Percentiles rank a stretch among this genome's conserved stretches.
Conservation (phyloP, 179 eudicot genomes). For the Pouteria campechiana region DNA sequence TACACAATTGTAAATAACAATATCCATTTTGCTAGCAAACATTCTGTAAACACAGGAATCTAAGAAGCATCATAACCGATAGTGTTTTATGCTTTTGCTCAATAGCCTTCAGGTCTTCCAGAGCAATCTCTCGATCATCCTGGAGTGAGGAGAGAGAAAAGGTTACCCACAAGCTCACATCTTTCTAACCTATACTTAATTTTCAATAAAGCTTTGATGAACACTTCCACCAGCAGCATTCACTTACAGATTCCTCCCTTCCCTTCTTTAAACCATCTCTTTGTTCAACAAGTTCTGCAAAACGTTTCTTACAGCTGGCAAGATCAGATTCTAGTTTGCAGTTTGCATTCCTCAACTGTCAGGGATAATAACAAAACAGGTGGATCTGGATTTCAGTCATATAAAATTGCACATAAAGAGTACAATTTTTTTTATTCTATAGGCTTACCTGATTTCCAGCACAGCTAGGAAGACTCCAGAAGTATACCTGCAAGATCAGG, state of each 20-base stretch:
- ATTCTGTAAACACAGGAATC: too few species aligned
- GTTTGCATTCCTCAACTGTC: constrained; percentile 64
- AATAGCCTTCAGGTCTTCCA: constrained; percentile 53
- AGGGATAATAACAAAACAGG: neutral
- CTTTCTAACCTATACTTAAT: neutral
- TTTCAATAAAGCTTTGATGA: neutral
- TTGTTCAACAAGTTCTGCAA: constrained; percentile 57
- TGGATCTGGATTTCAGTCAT: neutral
- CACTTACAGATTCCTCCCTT: constrained; percentile 82
- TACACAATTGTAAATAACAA: too few species aligned
- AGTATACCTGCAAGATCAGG: constrained; percentile 95
- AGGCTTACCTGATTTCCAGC: constrained; percentile 99
- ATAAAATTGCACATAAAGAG: constrained; percentile 1
- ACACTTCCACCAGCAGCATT: too few species aligned
- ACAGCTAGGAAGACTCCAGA: constrained; percentile 99
- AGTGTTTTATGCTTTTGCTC: constrained; percentile 64
- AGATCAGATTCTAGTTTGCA: constrained; percentile 75
- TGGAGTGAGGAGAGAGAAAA: constrained; percentile 8
- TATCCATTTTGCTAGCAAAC: too few species aligned
- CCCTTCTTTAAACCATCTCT: constrained; percentile 70
- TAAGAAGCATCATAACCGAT: constrained; percentile 34
- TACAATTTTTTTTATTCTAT: too few species aligned
- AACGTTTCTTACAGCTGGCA: constrained; percentile 56
- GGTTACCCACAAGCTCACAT: neutral
- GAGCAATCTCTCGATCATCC: constrained; percentile 92